Evolutionary conservation across 2,329 filamentous ascomycete genomes (phyloP).

Genomic region (Biscogniauxia sp.): DNA sequence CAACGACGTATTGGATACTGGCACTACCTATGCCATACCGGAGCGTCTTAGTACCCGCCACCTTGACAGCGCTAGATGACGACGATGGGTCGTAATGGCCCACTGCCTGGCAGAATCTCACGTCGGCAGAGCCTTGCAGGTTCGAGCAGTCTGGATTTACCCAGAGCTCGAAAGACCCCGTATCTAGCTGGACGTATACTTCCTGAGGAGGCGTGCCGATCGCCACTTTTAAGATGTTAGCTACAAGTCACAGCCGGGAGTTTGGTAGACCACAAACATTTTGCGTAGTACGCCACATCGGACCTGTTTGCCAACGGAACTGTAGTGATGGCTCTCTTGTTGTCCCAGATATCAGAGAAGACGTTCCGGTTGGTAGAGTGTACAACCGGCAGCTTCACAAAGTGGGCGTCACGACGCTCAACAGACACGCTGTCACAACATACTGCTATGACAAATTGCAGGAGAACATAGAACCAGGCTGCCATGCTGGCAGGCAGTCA

Average conservation of each 20-base stretch:
- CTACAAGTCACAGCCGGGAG: background rate
- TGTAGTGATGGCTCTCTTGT: conserved; percentile 36
- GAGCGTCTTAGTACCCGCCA: conserved; percentile 39
- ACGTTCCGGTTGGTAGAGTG: conserved; percentile 41
- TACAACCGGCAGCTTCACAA: conserved; percentile 41
- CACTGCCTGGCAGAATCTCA: conserved; percentile 44
- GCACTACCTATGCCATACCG: conserved; percentile 52
- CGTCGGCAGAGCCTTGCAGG: conserved; percentile 39
- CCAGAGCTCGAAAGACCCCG: conserved; percentile 60
- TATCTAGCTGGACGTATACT: conserved; percentile 56
- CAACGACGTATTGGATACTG: conserved; percentile 48
- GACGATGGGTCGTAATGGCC: conserved; percentile 42
- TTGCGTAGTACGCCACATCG: conserved; percentile 53
- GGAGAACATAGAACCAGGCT: conserved; percentile 11
- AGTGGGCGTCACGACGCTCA: conserved; percentile 36
- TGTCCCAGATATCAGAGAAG: conserved; percentile 41
- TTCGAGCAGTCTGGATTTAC: conserved; percentile 58
- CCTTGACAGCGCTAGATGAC: conserved; percentile 39
- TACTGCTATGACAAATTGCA: conserved; percentile 24
- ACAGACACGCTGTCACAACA: conserved; percentile 16
- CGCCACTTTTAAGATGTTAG: conserved; percentile 36
- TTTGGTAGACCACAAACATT: conserved; percentile 33
- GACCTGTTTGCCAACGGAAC: conserved; percentile 48
- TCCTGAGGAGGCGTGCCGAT: conserved; percentile 54
- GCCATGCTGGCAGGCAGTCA: background rate